Evolutionary conservation across 495 filamentous ascomycete species (phyloP).

Genomic region (Annulohypoxylon stygium): DNA sequence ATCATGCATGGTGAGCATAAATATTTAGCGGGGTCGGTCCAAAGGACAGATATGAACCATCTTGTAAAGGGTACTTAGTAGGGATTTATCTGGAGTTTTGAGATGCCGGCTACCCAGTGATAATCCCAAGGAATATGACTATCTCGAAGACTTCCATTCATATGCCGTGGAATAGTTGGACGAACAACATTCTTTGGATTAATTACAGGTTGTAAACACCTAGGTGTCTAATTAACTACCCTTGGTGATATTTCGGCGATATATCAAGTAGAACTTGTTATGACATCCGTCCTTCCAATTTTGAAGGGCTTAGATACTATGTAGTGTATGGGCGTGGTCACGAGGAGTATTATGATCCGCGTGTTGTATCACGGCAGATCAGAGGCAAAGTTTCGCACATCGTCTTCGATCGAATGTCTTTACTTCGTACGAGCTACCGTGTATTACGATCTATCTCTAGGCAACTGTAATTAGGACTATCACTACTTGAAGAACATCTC

Average conservation of each 20-base stretch:
- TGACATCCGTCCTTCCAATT: constrained; percentile 3
- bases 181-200: constrained; percentile 14
- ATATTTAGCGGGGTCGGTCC: not conserved
- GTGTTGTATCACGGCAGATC: constrained; percentile 16
- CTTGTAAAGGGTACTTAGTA: not conserved
- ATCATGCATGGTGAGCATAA: not conserved
- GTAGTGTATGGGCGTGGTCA: constrained; percentile 12
- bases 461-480: constrained; percentile 6
- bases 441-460: constrained; percentile 14
- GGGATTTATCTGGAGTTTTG: not conserved
- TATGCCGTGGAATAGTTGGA: not conserved
- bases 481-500: constrained; percentile 11
- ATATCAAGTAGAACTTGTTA: constrained; percentile 13
- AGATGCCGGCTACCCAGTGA: not conserved
- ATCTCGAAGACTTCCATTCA: not conserved
- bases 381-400: constrained; percentile 14
- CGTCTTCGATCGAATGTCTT: constrained; percentile 25
- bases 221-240: not conserved
- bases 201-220: constrained; percentile 3
- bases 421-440: constrained; percentile 23
- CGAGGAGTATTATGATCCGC: constrained; percentile 20
- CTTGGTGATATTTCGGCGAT: constrained; percentile 1
- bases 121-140: not conserved
- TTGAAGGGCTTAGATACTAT: constrained; percentile 3
- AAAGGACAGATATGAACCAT: not conserved